Percentiles rank a stretch among this genome's conserved stretches.
Conservation (phyloP, 768 basidiomycete species). For the Aureoboletus auriporus region DNA sequence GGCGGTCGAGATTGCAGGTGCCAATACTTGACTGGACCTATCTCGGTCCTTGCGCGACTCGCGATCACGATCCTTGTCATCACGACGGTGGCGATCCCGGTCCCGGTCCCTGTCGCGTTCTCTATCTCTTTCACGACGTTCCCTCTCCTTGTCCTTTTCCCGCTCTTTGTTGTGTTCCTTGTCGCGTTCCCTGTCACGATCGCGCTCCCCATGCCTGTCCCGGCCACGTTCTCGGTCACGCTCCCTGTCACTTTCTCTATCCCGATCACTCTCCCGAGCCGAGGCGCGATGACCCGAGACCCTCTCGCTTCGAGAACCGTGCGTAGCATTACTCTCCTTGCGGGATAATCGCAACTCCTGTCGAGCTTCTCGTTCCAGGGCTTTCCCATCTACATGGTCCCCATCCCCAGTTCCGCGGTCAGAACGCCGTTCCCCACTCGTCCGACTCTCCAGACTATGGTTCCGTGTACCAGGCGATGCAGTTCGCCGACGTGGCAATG, state of each 20-base stretch:
- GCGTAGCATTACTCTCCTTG: conserved; percentile 46
- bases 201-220: conserved; percentile 44
- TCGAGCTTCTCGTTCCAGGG: conserved; percentile 47
- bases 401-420: conserved; percentile 46
- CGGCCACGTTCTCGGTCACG: conserved; percentile 46
- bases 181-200: conserved; percentile 46
- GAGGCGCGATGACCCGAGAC: conserved; percentile 38
- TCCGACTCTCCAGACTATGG: conserved; percentile 67
- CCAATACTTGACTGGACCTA: conserved; percentile 31
- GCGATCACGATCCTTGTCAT: conserved; percentile 63
- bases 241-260: conserved; percentile 44
- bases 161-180: conserved; percentile 23
- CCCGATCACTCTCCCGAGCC: conserved; percentile 31
- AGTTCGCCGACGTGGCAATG: conserved; percentile 53
- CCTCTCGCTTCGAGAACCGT: conserved; percentile 50
- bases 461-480: conserved; percentile 66
- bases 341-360: conserved; percentile 42
- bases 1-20: conserved; percentile 26
- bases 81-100: conserved; percentile 48
- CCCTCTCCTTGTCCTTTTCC: conserved; percentile 39
- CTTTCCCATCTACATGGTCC: conserved; percentile 48
- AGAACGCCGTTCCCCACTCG: conserved; percentile 62
- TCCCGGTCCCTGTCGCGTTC: conserved; percentile 45
- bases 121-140: conserved; percentile 38
- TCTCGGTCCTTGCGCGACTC: conserved; percentile 62